Base-by-base conservation (phyloP, 148 eudicot genomes). In the Rhododendron ferrugineum region DNA sequence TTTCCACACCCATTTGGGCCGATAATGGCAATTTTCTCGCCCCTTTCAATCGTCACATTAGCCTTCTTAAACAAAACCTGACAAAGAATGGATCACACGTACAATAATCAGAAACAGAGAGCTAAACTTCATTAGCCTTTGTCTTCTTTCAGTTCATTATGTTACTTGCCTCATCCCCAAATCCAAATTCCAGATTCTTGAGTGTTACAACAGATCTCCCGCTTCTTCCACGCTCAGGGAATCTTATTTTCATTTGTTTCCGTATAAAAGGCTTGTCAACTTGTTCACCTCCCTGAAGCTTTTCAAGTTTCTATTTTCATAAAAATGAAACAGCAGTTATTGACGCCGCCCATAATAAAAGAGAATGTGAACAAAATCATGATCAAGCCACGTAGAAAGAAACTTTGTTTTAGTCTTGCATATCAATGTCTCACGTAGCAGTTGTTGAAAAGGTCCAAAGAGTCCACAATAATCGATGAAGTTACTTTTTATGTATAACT, bases 1-100 rank as follows among this genome's bases (percentile, higher is more conserved):
- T 97, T 97, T 60, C 99, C 99, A 84, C 99, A 97, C 32, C 99
- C 99, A 82, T 97, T 97, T 18, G 99, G 98, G 40, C 99, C 99
- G 78, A 97, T 91, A 82, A 95, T 97, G 37, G 99, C 99, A 85
- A 97, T 86, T 90, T 97, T 97, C 89, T 97, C 99, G 83, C 99
- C 99, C 87, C 92, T 94, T 72, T 93, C 94, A 79, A 97, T 92
- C 81, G 93, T 88, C 46, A 94, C 85, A 88, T 92, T 93, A 79
- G 98, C 96, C 56, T 94, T 91, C 66, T 88, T 90, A 68, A 97
- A 95, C 56, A 97, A 89, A 81, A 92, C 92, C 99, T 97, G 92
- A 52, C 78, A 83, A 87, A 58, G 75, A 83, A 87, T 78, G 73
- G 16, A 83, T 80, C 46, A 40, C 9, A 78, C 22, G 49, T 16